Evolutionary conservation across 2,329 filamentous ascomycete genomes (phyloP).

Genomic region (Aquanectria penicillioides): DNA sequence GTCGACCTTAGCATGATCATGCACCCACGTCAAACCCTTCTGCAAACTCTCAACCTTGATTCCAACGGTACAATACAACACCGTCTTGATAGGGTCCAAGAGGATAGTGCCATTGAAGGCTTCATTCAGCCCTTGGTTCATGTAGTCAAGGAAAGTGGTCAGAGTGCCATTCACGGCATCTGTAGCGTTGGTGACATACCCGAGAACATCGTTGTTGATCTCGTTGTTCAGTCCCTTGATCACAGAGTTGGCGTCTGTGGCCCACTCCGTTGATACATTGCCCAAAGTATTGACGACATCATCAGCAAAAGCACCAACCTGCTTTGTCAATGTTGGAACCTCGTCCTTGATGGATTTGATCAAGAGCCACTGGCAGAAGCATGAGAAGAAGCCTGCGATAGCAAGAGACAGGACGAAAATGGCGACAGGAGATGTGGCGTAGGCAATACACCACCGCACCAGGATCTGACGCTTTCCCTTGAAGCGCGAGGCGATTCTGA

Average conservation of each 20-base stretch:
- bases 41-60: constrained; percentile 88
- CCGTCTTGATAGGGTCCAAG: constrained; percentile 78
- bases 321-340: constrained; percentile 76
- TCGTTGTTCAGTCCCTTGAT: constrained; percentile 76
- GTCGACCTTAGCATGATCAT: constrained; percentile 83
- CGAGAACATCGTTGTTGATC: constrained; percentile 86
- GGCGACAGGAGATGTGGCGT: constrained; percentile 84
- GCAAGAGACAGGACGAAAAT: constrained; percentile 89
- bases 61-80: constrained; percentile 87
- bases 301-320: constrained; percentile 83
- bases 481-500: constrained; percentile 75
- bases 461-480: constrained; percentile 75
- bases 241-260: constrained; percentile 77
- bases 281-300: constrained; percentile 79
- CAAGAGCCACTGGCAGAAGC: constrained; percentile 84
- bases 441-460: constrained; percentile 84
- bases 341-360: constrained; percentile 77
- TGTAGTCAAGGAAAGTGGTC: constrained; percentile 81
- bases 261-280: constrained; percentile 80
- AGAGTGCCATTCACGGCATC: constrained; percentile 85
- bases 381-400: constrained; percentile 82
- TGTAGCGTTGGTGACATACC: constrained; percentile 88
- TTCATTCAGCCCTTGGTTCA: constrained; percentile 75
- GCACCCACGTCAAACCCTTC: constrained; percentile 91
- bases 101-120: constrained; percentile 88